phyloP scores from a whole-genome alignment of 768 basidiomycete genomes.

The Phallus indusiatus region DNA sequence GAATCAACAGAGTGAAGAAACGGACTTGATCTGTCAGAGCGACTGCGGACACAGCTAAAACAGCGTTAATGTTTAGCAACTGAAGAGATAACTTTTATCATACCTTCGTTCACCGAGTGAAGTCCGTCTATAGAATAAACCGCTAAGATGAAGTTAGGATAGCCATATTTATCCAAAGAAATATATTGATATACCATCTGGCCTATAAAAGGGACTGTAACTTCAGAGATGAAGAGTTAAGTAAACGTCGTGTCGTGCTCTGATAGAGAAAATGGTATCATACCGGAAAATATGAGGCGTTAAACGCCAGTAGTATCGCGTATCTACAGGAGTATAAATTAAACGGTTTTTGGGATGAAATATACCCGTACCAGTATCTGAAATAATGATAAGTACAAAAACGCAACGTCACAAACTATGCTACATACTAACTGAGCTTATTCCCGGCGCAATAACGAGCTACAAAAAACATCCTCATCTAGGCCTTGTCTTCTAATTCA shows the following conservation, averaged over 20 bases:
- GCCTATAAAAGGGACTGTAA: neutral
- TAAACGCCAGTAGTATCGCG: slow-evolving; percentile 48
- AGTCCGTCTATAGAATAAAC: slow-evolving; percentile 15
- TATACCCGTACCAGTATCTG: neutral
- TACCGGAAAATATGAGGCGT: slow-evolving; percentile 64
- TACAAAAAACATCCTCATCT: slow-evolving; percentile 3
- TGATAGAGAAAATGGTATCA: neutral
- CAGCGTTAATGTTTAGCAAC: slow-evolving; percentile 42
- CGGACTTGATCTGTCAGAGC: slow-evolving; percentile 39
- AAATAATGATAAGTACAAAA: neutral
- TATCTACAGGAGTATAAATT: slow-evolving; percentile 26
- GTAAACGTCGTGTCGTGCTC: neutral
- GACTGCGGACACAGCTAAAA: slow-evolving; percentile 23
- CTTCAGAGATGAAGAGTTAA: neutral
- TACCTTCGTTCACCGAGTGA: slow-evolving; percentile 72
- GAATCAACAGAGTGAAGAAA: slow-evolving; percentile 55
- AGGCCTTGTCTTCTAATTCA: neutral
- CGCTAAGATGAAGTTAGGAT: neutral
- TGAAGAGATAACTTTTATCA: slow-evolving; percentile 16
- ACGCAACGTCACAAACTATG: neutral
- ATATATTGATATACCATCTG: neutral
- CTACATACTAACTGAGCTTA: slow-evolving; percentile 22
- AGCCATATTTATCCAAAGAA: too few species aligned
- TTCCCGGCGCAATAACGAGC: slow-evolving; percentile 28
- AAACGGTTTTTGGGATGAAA: neutral